Base-by-base conservation (phyloP, 139 green algal species). In the Deuterostichococcus epilithicus region DNA sequence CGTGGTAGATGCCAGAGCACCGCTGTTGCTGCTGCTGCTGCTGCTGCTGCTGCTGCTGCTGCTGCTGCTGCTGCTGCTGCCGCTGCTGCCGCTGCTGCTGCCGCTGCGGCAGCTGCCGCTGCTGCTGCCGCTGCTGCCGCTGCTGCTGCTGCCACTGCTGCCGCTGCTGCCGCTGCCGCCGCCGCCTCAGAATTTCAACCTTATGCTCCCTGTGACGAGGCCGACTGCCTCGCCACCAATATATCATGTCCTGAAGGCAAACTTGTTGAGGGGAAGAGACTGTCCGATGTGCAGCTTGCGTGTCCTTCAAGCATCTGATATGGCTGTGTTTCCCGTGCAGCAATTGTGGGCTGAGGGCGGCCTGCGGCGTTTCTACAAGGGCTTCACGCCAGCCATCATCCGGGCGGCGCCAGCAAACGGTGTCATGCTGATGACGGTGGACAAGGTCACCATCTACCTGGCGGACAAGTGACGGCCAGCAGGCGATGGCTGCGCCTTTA, bases 321-420 rank as follows among this genome's bases (percentile, higher is more conserved):
- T 52, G 42, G 10, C 42, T 52, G 18, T 80, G 36, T 30, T 63
- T 72, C 3, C 33, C 8, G 3, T 84, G 70, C 85, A 87, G 81
- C 63, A 85, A 72, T 81, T 98, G 52, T 96, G 87, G 86, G 76
- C 71, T 1, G 90, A 96, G 79, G 93, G 93, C 30, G 93, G 94
- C 63, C n/a, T 95, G 6, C 66, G 77, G 4, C 83, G 92, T 34
- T 97, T 98, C 87, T 98, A 97, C 86, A 88, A 85, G 60, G 92
- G 94, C 68, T 97, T 98, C 81, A 87, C 87, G 25, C 94, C 94
- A n/a, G 98, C 94, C 86, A 44, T 98, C 63, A 86, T 97, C 36
- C 84, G 94, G 38, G 93, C 93, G 1, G 85, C 78, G 6, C 94
- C 94, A 42, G 94, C 93, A 22, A 98, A 98, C 80, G 94, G 82